Conservation (phyloP, 495 filamentous ascomycete species). For the Penicillium taxi region DNA sequence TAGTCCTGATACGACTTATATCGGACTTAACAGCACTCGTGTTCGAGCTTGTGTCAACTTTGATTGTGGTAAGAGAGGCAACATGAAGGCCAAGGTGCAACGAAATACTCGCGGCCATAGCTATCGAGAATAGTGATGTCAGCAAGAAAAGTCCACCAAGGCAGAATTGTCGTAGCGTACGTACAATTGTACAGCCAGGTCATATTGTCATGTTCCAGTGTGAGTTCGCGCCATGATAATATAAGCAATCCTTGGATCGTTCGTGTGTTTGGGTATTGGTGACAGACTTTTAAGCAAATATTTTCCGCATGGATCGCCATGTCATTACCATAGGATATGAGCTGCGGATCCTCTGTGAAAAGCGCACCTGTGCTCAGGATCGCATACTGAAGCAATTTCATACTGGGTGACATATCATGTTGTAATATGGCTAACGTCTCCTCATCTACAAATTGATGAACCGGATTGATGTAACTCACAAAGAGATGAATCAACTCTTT, state of each 20-base stretch:
- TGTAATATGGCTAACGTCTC: not conserved
- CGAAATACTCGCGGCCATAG: no score
- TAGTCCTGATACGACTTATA: no score
- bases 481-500: not conserved
- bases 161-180: not conserved
- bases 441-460: not conserved
- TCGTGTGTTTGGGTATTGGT: not conserved
- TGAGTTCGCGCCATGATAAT: not conserved
- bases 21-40: no score
- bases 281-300: not conserved
- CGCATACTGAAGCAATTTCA: not conserved
- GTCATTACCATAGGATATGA: not conserved
- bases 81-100: no score
- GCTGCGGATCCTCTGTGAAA: not conserved
- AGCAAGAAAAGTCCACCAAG: not conserved
- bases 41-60: no score
- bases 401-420: not conserved
- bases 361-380: not conserved
- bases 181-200: not conserved
- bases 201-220: not conserved
- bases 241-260: not conserved
- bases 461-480: not conserved
- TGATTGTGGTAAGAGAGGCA: no score
- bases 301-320: not conserved
- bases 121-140: not conserved